Percentiles rank a stretch among this genome's conserved stretches.
Evolutionary conservation across 192 early-diverging fungal genomes (phyloP).

Genomic region (Coemansia sp.): DNA sequence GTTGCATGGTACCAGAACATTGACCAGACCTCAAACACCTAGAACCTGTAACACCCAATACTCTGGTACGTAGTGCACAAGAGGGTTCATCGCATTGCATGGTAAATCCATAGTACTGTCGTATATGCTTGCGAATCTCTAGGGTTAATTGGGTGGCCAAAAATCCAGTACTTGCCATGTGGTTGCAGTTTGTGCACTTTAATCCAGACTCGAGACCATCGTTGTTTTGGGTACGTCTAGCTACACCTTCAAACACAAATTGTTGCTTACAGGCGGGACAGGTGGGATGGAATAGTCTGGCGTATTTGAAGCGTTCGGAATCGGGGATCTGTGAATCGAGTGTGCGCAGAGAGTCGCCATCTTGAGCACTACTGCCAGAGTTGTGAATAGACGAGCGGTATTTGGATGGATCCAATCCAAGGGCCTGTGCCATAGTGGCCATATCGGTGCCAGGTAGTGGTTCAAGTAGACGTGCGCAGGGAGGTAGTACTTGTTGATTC

Average conservation of each 20-base stretch:
- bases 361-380: constrained; percentile 10
- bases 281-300: constrained; percentile 53
- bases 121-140: constrained; percentile 64
- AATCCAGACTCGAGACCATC: constrained; percentile 27
- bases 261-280: constrained; percentile 61
- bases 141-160: constrained; percentile 62
- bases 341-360: constrained; percentile 60
- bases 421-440: constrained; percentile 69
- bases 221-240: constrained; percentile 5
- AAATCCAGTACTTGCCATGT: constrained; percentile 39
- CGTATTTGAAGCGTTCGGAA: constrained; percentile 58
- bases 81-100: constrained; percentile 76
- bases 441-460: constrained; percentile 85
- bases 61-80: constrained; percentile 63
- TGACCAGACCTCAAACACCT: constrained; percentile 62
- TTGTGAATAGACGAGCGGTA: constrained; percentile 33
- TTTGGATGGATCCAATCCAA: constrained; percentile 75
- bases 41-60: constrained; percentile 64
- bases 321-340: constrained; percentile 75
- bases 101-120: constrained; percentile 70
- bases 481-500: constrained; percentile 86
- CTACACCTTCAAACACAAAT: constrained; percentile 38
- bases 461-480: constrained; percentile 73
- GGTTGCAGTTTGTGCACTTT: constrained; percentile 57
- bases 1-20: constrained; percentile 63